Evolutionary conservation across 345 rosid genomes (phyloP), one percentile per base, ranked within the genome.

Genomic region (Linum trigynum): DNA sequence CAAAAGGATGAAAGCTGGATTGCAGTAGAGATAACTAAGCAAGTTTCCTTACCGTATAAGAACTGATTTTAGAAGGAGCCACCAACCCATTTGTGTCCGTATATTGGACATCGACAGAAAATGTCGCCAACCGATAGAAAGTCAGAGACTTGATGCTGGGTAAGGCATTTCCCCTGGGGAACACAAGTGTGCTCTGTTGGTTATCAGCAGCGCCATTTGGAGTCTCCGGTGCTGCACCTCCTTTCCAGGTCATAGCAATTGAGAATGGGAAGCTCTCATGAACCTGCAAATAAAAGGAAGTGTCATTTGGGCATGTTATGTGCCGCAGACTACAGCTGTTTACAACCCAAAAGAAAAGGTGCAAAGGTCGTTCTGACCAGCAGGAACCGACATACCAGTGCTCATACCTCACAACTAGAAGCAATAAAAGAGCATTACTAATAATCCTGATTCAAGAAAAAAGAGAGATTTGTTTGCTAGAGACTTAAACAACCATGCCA

Each of bases 141-240:
- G 97, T 88, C 74, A 90, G 68, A 65, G 92, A 94, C 81, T 92
- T 92, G 66, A 86, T 60, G 64, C 97, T 92, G 38, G 98, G 96
- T 43, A 92, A 80, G 0, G 87, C 78, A 67, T 92, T 92, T 71
- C 98, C 98, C 75, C 83, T 88, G 45, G 92, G 90, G 35, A 92
- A 90, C 6, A 92, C 95, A 70, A 88, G 42, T 39, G 89, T 85
- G 69, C 84, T 76, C 75, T 86, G 98, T 43, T 85, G 88, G 66
- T 84, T 86, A 42, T 92, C 98, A 5, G 76, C 69, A 41, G 77
- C 79, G 66, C 77, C 95, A 76, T 79, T 80, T 73, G 79, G 84
- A 60, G 82, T 60, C 63, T 90, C 98, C 0, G 84, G 75, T 35
- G 84, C 82, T 45, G 86, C 78, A 37, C 89, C 91, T 23, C 32